phyloP scores from a whole-genome alignment of 1,139 yeast species.

The Hansenula anomala region DNA sequence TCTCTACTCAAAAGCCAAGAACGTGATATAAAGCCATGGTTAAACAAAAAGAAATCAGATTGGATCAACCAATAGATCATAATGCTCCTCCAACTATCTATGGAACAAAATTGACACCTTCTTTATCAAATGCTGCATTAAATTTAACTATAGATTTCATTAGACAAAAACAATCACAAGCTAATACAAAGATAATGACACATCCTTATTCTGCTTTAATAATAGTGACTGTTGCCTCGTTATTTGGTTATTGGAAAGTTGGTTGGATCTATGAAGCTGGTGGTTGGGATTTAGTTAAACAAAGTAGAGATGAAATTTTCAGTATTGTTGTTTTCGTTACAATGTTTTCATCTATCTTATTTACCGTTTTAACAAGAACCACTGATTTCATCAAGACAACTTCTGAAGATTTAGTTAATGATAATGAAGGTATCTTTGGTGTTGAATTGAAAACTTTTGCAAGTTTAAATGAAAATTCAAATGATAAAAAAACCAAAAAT shows the following conservation, averaged over 20 bases:
- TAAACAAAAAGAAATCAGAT: conserved; percentile 42
- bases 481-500: conserved; percentile 26
- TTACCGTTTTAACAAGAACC: conserved; percentile 27
- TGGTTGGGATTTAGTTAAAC: conserved; percentile 28
- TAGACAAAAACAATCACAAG: conserved; percentile 49
- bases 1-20: too few relatives aligned
- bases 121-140: conserved; percentile 52
- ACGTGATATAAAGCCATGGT: too few relatives aligned
- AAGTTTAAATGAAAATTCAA: conserved; percentile 22
- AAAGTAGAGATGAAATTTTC: conserved; percentile 31
- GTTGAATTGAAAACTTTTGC: conserved; percentile 47
- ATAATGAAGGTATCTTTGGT: conserved; percentile 47
- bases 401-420: conserved; percentile 42
- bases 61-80: conserved; percentile 49
- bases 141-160: conserved; percentile 61
- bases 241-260: conserved; percentile 26
- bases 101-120: conserved; percentile 45
- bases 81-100: conserved; percentile 46
- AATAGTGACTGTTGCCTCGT: conserved; percentile 22
- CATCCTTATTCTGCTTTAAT: conserved; percentile 36
- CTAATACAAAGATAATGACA: conserved; percentile 45
- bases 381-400: conserved; percentile 37
- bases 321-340: conserved; percentile 22
- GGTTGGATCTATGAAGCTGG: conserved; percentile 25
- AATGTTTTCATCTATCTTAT: conserved; percentile 21